Percentiles rank a stretch among this genome's conserved stretches.
Evolutionary conservation across 1,139 yeast species (phyloP).

Genomic region (Zygoascus meyerae): DNA sequence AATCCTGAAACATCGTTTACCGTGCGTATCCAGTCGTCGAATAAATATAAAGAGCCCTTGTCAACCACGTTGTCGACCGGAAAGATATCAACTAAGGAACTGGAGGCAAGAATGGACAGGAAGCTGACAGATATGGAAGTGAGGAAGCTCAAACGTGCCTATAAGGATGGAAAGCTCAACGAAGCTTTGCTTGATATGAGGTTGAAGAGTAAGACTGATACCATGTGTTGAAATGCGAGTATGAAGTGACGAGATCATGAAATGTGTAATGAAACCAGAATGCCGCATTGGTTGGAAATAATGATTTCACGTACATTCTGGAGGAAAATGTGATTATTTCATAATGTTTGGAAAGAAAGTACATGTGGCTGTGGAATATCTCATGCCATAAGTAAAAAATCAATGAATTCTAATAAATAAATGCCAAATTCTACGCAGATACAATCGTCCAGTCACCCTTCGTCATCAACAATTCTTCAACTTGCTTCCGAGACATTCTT

Average conservation of each 20-base stretch:
- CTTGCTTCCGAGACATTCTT: slow-evolving; percentile 50
- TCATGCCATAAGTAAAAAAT: neutral
- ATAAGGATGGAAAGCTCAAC: slow-evolving; percentile 36
- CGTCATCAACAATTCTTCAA: slow-evolving; percentile 30
- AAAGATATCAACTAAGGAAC: slow-evolving; percentile 26
- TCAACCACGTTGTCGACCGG: slow-evolving; percentile 19
- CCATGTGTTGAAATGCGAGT: slow-evolving; percentile 27
- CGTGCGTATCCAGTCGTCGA: slow-evolving; percentile 22
- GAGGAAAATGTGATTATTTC: neutral
- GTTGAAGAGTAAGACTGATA: slow-evolving; percentile 35
- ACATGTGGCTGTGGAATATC: neutral
- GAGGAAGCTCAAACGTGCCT: slow-evolving; percentile 32
- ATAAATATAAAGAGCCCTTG: slow-evolving; percentile 18
- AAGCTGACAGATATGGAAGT: slow-evolving; percentile 30
- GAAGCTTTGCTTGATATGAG: slow-evolving; percentile 40
- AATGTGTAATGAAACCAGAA: neutral
- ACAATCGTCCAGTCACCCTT: slow-evolving; percentile 30
- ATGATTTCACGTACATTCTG: neutral
- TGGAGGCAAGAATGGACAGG: slow-evolving; percentile 31
- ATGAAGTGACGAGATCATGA: neutral
- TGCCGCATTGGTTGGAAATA: too few species aligned
- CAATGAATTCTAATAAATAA: too few species aligned
- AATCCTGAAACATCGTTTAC: slow-evolving; percentile 11
- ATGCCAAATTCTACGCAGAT: slow-evolving; percentile 17
- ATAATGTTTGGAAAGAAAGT: neutral